These are phyloP conservation scores for Penicillium expansum DNA, from an alignment of 2,329 filamentous ascomycete species.

Conservation along the genomic window DNA sequence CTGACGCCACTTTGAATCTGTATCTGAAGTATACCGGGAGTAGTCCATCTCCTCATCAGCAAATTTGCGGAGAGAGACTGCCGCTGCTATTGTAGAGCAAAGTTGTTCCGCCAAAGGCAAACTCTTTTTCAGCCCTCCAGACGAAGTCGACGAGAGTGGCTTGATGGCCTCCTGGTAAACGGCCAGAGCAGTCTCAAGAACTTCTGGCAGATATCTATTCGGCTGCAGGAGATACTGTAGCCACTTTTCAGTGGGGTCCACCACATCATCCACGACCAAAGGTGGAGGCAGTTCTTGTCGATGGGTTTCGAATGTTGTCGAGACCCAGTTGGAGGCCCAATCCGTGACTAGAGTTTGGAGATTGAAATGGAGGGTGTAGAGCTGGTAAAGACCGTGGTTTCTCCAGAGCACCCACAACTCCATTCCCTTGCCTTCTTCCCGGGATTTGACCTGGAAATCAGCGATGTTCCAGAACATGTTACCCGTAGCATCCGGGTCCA, in stretches of 20 bases:
- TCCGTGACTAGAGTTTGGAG: slow-evolving; percentile 60
- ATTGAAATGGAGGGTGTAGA: slow-evolving; percentile 71
- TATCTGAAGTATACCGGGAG: slow-evolving; percentile 68
- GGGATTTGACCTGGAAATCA: slow-evolving; percentile 65
- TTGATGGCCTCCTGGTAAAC: slow-evolving; percentile 71
- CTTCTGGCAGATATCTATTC: slow-evolving; percentile 73
- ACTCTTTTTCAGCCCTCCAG: slow-evolving; percentile 46
- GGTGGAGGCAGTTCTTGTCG: slow-evolving; percentile 54
- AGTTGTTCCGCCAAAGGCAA: slow-evolving; percentile 72
- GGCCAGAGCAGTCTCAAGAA: slow-evolving; percentile 76
- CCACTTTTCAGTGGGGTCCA: slow-evolving; percentile 80
- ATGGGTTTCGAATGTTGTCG: slow-evolving; percentile 61
- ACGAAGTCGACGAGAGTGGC: slow-evolving; percentile 32
- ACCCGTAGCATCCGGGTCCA: slow-evolving; percentile 59
- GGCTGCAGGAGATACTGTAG: slow-evolving; percentile 78
- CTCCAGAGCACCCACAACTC: slow-evolving; percentile 79
- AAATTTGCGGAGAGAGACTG: slow-evolving; percentile 62
- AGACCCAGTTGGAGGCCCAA: slow-evolving; percentile 69
- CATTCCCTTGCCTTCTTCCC: slow-evolving; percentile 54
- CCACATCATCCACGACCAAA: slow-evolving; percentile 62
- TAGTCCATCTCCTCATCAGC: slow-evolving; percentile 69
- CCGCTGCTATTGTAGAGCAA: slow-evolving; percentile 67
- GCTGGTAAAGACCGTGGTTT: slow-evolving; percentile 74
- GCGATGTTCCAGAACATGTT: slow-evolving; percentile 77
- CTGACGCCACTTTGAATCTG: slow-evolving; percentile 81